These are phyloP conservation scores for Calonectria hongkongensis DNA, from an alignment of 2,329 filamentous ascomycete species.

Conservation along the genomic window DNA sequence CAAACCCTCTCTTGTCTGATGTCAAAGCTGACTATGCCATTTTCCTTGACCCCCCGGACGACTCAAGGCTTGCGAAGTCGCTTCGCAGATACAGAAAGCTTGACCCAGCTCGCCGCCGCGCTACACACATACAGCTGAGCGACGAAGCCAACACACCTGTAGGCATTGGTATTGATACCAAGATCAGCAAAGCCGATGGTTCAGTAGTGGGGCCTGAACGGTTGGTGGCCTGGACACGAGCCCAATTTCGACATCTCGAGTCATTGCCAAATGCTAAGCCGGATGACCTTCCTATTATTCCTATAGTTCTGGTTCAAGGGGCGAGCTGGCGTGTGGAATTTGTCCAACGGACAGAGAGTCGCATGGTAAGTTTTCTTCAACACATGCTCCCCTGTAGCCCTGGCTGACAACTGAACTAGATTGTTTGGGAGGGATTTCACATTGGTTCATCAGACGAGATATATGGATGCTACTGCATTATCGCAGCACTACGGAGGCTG, in stretches of 20 bases:
- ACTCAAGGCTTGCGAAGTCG: constrained; percentile 12
- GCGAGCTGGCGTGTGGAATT: constrained; percentile 39
- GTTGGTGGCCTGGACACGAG: constrained; percentile 21
- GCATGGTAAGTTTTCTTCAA: constrained; percentile 15
- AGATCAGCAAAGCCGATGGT: constrained; percentile 11
- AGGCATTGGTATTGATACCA: constrained; percentile 11
- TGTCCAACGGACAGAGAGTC: constrained; percentile 26
- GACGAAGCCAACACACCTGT: constrained; percentile 12
- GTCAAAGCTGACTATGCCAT: constrained; percentile 14
- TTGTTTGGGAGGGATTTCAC: constrained; percentile 27
- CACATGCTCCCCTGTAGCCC: not conserved
- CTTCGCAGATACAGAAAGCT: constrained; percentile 10
- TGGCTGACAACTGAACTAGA: constrained; percentile 7
- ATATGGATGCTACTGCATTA: constrained; percentile 27
- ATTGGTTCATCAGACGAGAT: constrained; percentile 24
- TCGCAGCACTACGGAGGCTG: constrained; percentile 1
- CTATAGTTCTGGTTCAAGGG: constrained; percentile 33
- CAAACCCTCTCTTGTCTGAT: constrained; percentile 9
- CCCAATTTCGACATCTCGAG: constrained; percentile 38
- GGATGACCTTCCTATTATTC: constrained; percentile 24
- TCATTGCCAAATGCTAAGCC: constrained; percentile 19
- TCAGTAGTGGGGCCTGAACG: not conserved
- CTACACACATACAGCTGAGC: constrained; percentile 14
- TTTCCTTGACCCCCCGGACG: constrained; percentile 7
- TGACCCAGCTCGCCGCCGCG: not conserved